Percentiles rank a stretch among this genome's conserved stretches.
Evolutionary conservation across 306 rosid genomes (phyloP).

Genomic region (Arachis hypogaea): DNA sequence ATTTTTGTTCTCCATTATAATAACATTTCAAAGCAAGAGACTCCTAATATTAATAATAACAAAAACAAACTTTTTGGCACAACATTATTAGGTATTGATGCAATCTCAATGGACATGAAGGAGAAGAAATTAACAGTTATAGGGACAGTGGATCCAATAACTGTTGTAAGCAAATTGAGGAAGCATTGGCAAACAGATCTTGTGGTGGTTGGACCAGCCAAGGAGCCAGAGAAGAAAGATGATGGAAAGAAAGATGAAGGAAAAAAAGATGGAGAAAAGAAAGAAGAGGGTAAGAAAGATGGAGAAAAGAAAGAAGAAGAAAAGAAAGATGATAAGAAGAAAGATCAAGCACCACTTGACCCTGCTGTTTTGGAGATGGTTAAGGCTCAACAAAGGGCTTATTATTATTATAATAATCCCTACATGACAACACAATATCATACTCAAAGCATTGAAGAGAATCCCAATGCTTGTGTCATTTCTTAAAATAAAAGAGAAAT

Average conservation of each 20-base stretch:
- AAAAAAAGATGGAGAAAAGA: constrained; percentile 62
- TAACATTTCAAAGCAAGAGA: background rate
- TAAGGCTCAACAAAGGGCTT: constrained; percentile 67
- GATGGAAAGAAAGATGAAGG: constrained; percentile 71
- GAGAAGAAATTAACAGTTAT: constrained; percentile 82
- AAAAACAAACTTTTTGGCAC: too few species aligned
- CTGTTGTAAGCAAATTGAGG: constrained; percentile 78
- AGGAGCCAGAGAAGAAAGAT: constrained; percentile 88
- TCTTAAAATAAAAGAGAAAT: constrained; percentile 41
- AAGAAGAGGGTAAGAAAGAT: constrained; percentile 56
- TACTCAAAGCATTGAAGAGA: constrained; percentile 90
- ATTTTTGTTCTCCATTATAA: constrained; percentile 3
- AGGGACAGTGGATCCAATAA: constrained; percentile 85
- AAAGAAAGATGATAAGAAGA: constrained; percentile 66
- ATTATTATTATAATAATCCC: constrained; percentile 58
- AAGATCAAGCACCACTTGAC: constrained; percentile 58
- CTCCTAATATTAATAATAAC: background rate
- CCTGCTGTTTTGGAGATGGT: constrained; percentile 67
- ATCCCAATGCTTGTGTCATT: constrained; percentile 87
- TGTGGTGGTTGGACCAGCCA: constrained; percentile 76
- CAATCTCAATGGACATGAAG: constrained; percentile 87
- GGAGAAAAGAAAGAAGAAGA: constrained; percentile 53
- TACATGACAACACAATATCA: constrained; percentile 68
- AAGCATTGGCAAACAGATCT: constrained; percentile 71
- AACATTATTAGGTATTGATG: constrained; percentile 76